These are phyloP conservation scores for Torulaspora pretoriensis DNA, from an alignment of 1,139 yeast species.

Conservation along the genomic window DNA sequence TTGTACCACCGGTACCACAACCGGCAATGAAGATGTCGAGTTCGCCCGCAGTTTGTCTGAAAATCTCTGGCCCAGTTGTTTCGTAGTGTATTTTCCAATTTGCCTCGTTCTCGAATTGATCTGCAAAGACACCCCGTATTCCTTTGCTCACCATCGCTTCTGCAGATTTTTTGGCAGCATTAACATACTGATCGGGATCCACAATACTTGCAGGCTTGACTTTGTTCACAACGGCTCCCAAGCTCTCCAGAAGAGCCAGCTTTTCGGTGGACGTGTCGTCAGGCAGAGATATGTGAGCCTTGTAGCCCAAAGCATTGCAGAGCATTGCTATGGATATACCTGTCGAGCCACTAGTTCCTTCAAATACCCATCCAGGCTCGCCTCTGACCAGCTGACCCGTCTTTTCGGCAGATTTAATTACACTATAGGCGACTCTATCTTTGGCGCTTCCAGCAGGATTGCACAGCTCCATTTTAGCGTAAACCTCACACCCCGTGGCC, in stretches of 20 bases:
- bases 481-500: slow-evolving; percentile 74
- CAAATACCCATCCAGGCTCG: slow-evolving; percentile 58
- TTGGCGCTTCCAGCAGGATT: slow-evolving; percentile 97
- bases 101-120: slow-evolving; percentile 89
- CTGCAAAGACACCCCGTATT: slow-evolving; percentile 62
- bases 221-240: slow-evolving; percentile 83
- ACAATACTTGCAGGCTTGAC: slow-evolving; percentile 95
- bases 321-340: slow-evolving; percentile 90
- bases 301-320: slow-evolving; percentile 82
- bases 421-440: slow-evolving; percentile 86
- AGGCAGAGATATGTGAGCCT: slow-evolving; percentile 89
- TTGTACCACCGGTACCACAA: slow-evolving; percentile 58
- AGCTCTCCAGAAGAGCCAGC: slow-evolving; percentile 57
- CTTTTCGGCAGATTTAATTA: slow-evolving; percentile 64
- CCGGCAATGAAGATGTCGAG: slow-evolving; percentile 78
- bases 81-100: slow-evolving; percentile 83
- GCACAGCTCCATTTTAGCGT: slow-evolving; percentile 76
- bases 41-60: slow-evolving; percentile 56
- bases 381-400: slow-evolving; percentile 51
- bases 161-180: slow-evolving; percentile 72
- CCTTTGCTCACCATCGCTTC: slow-evolving; percentile 46
- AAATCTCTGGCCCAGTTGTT: slow-evolving; percentile 90
- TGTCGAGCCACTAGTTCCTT: slow-evolving; percentile 95
- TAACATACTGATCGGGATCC: slow-evolving; percentile 89
- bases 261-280: slow-evolving; percentile 90